Percentiles rank a stretch among this genome's conserved stretches.
These are phyloP conservation scores for Globisporangium polare DNA, from an alignment of 352 stramenopile genomes.

Conservation along the genomic window DNA sequence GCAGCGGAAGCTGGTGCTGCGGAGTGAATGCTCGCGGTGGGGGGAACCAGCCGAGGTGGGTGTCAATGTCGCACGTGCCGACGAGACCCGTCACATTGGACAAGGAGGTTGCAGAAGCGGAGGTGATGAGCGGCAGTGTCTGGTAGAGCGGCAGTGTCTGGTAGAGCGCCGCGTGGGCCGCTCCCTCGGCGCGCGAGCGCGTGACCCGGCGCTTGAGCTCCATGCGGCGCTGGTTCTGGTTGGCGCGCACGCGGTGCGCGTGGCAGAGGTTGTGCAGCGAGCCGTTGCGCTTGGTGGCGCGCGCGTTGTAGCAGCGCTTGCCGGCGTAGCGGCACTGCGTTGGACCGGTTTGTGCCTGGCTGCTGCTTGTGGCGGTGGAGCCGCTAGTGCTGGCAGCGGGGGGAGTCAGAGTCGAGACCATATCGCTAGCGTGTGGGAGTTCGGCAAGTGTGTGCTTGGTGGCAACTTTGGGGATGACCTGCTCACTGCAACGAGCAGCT, in stretches of 20 bases:
- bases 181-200: constrained; percentile 15
- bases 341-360: too few species aligned
- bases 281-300: constrained; percentile 11
- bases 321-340: constrained; percentile 13
- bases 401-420: too few species aligned
- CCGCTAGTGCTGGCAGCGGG: too few species aligned
- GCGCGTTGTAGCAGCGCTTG: constrained; percentile 13
- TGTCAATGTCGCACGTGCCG: constrained; percentile 9
- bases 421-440: too few species aligned
- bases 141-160: not conserved
- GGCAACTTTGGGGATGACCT: too few species aligned
- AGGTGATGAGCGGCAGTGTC: too few species aligned
- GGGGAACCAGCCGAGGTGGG: constrained; percentile 4
- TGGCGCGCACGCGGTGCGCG: constrained; percentile 10
- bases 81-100: not conserved
- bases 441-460: too few species aligned
- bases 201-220: constrained; percentile 11
- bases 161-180: not conserved
- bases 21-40: not conserved
- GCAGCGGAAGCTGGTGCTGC: not conserved
- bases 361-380: too few species aligned
- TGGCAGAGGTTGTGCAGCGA: constrained; percentile 16
- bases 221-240: constrained; percentile 18
- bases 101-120: too few species aligned
- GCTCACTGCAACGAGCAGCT: too few species aligned